Percentiles rank a stretch among this genome's conserved stretches.
These are phyloP conservation scores for Backusella liffmaniae DNA, from an alignment of 192 early-diverging fungal species.

Conservation along the genomic window DNA sequence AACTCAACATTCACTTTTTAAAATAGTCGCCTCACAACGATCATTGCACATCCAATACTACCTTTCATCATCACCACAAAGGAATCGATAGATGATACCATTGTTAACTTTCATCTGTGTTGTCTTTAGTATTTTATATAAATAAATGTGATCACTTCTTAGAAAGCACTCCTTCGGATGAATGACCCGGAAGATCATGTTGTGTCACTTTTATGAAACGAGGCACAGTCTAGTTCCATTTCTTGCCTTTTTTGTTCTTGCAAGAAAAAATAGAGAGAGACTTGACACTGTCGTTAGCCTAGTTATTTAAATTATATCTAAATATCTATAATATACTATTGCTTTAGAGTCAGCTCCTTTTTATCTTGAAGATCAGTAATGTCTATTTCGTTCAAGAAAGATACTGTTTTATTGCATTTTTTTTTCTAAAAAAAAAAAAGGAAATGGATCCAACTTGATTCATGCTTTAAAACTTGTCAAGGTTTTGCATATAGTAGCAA, in stretches of 20 bases:
- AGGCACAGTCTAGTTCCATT: not conserved
- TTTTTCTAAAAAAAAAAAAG: too few relatives aligned
- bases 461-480: not conserved
- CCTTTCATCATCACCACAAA: not conserved
- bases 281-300: not conserved
- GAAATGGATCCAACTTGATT: not conserved
- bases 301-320: slow-evolving; percentile 3
- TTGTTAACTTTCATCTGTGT: not conserved
- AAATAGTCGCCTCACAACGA: not conserved
- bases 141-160: not conserved
- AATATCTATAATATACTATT: not conserved
- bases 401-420: not conserved
- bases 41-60: not conserved
- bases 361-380: not conserved
- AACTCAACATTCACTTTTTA: too few relatives aligned
- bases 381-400: not conserved
- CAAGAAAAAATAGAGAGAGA: not conserved
- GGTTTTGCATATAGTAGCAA: not conserved
- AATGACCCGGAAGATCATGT: not conserved
- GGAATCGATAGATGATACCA: not conserved
- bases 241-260: not conserved
- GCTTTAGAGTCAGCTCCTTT: not conserved
- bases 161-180: not conserved
- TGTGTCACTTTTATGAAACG: slow-evolving; percentile 5
- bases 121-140: not conserved